Percentiles rank a stretch among this genome's conserved stretches.
Conservation (phyloP, 257 asterid genomes). For the Solanum clarkiae region DNA sequence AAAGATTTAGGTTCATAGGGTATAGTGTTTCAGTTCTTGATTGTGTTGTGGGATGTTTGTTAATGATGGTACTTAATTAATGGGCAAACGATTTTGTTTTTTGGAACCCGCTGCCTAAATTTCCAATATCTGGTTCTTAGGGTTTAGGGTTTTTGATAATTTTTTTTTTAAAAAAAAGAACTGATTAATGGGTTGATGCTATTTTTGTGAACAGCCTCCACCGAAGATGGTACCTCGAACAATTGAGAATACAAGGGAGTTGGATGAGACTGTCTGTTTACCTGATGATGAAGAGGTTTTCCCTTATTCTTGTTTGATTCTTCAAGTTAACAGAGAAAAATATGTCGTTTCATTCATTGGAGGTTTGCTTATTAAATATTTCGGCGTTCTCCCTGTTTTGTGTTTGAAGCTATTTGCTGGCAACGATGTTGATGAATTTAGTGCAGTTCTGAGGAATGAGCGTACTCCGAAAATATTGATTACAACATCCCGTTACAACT, state of each 20-base stretch:
- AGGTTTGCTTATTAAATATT: not conserved
- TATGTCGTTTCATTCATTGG: not conserved
- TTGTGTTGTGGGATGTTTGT: not conserved
- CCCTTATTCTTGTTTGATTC: not conserved
- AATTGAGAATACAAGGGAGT: slow-evolving; percentile 84
- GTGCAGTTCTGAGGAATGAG: slow-evolving; percentile 44
- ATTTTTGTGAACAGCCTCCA: slow-evolving; percentile 32
- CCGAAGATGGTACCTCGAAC: slow-evolving; percentile 62
- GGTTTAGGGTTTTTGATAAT: not conserved
- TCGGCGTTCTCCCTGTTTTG: not conserved
- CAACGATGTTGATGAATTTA: slow-evolving; percentile 87
- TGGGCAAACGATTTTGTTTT: not conserved
- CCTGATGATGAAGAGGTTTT: slow-evolving; percentile 83
- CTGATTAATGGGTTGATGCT: not conserved
- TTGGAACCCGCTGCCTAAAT: not conserved
- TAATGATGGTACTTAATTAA: not conserved
- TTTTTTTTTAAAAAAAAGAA: too few relatives aligned
- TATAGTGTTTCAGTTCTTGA: not conserved
- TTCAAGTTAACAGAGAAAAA: not conserved
- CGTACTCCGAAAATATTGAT: slow-evolving; percentile 61
- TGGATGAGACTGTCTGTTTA: slow-evolving; percentile 72
- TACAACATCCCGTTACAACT: slow-evolving; percentile 83
- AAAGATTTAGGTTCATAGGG: not conserved
- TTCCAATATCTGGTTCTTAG: not conserved
- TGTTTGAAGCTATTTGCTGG: slow-evolving; percentile 53